Evolutionary conservation across 495 filamentous ascomycete species (phyloP), one percentile per base, ranked within the genome.

Genomic region (Thermothielavioides terrestris): DNA sequence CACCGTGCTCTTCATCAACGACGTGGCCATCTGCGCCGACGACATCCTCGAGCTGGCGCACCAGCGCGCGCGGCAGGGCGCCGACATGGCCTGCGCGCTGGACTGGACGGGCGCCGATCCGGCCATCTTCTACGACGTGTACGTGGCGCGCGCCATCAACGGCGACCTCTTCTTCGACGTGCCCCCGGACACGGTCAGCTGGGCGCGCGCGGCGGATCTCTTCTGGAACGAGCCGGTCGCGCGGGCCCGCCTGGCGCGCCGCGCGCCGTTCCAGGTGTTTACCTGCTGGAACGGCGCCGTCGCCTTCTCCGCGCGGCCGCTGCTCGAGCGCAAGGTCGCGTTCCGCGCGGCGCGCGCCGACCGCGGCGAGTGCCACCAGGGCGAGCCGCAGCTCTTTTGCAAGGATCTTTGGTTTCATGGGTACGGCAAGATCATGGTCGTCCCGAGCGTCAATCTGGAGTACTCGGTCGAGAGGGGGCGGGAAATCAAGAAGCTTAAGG

Each of bases 251-350:
- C 65, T 66, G 27, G 27, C 42, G 2, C 30, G 30, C 7, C 42
- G 53, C 8, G 55, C 54, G 28, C 72, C 76, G 0, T 73, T 77
- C 49, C 76, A 79, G 60, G 76, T 79, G 0, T 77, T 76, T 43
- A 66, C 71, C 1, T 78, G 75, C 60, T 77, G 75, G 75, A 76
- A 77, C 39, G 75, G 73, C 7, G 70, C 70, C n/a, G 59, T 63
- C 1, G 65, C 62, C 1, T 56, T 64, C 20, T 27, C 50, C 1
- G 61, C 63, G 12, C 43, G 37, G 35, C 60, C 64, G n/a, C 28
- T 67, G 22, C 53, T 75, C 14, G 57, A 61, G 11, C 63, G 62
- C 0, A 59, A 57, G 20, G 44, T 64, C 1, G 15, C 10, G 0
- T 77, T 78, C 46, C 66, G 75, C 1, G 54, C 37, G 14, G 37